phyloP scores from a whole-genome alignment of 768 basidiomycete genomes.

The Kwoniella botswanensis region DNA sequence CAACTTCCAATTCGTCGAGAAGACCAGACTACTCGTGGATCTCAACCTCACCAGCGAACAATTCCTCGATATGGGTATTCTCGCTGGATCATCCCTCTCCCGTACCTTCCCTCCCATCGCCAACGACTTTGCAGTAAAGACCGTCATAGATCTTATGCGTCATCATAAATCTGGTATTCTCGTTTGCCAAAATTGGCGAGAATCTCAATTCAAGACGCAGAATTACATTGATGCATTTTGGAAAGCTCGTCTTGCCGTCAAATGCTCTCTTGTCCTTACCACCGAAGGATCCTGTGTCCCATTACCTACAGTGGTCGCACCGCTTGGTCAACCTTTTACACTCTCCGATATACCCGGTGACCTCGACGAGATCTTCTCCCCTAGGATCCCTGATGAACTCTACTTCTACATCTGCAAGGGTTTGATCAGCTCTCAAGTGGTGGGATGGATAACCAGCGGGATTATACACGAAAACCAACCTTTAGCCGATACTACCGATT shows the following conservation, averaged over 20 bases:
- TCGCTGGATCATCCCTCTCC: constrained; percentile 81
- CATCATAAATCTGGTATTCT: constrained; percentile 80
- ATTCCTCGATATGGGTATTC: constrained; percentile 89
- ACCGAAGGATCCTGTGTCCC: constrained; percentile 67
- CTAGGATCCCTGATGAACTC: constrained; percentile 91
- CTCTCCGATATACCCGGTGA: constrained; percentile 87
- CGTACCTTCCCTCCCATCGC: constrained; percentile 62
- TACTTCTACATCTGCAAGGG: constrained; percentile 96
- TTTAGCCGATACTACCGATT: constrained; percentile 91
- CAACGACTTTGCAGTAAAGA: constrained; percentile 53
- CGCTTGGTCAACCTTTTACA: constrained; percentile 69
- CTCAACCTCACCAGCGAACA: constrained; percentile 79
- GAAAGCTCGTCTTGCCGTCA: constrained; percentile 87
- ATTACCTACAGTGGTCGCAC: constrained; percentile 71
- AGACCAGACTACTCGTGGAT: constrained; percentile 71
- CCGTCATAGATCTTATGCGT: constrained; percentile 82
- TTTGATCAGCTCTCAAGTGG: constrained; percentile 80
- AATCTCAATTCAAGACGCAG: constrained; percentile 69
- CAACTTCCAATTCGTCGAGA: constrained; percentile 80
- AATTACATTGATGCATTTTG: constrained; percentile 86
- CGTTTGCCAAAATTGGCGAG: constrained; percentile 50
- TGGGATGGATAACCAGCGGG: constrained; percentile 92
- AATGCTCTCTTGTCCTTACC: constrained; percentile 85
- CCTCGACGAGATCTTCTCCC: constrained; percentile 91
- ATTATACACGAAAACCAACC: constrained; percentile 80